Base-by-base conservation (phyloP, 192 early-diverging fungal genomes). In the Coemansia sp. region DNA sequence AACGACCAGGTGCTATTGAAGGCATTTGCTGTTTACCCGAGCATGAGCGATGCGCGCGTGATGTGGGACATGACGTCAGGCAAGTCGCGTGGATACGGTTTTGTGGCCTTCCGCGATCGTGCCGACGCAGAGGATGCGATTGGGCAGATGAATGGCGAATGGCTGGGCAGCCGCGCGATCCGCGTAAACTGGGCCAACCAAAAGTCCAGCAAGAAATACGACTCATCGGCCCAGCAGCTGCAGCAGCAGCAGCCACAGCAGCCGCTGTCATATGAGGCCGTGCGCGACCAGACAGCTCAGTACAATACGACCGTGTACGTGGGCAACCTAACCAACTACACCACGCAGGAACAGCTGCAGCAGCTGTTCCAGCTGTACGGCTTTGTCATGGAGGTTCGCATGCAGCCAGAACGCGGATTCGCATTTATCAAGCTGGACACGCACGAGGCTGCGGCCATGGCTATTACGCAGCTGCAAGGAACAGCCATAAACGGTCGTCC, bases 171-270 rank as follows among this genome's bases (percentile, higher is more conserved):
- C 71, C 85, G 92, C 58, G 85, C 88, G 54, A 89, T 96, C 62
- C 89, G 94, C 47, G 91, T 93, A 61, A 95, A 95, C 82, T 96
- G 94, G 94, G 94, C 94, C 19, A 96, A 88, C 64, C 93, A 94
- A 64, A 93, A 93, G 69, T 84, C 84, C 23, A 7, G 71, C 25
- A 47, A 49, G 49, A 73, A 75, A 59, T 19, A 62, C 3, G 38
- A 44, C 38, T 44, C 38, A 14, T 16, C 52, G 47, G n/a, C 66
- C 58, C 44, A 66, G 65, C 28, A 55, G 48, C 26, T 56, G 53
- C 57, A 47, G 44, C 59, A 47, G 44, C 59, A 58, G 47, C 57
- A 27, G 21, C 26, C 58, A 26, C 27, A 52, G 31, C 55, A 83
- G 65, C 74, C 85, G 47, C 78, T 85, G 59, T 71, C 84, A 19